A percentile compares a stretch with the other conserved stretches of the same genome.
phyloP scores from a whole-genome alignment of 2,329 filamentous ascomycete genomes.

The Apiospora pterosperma region DNA sequence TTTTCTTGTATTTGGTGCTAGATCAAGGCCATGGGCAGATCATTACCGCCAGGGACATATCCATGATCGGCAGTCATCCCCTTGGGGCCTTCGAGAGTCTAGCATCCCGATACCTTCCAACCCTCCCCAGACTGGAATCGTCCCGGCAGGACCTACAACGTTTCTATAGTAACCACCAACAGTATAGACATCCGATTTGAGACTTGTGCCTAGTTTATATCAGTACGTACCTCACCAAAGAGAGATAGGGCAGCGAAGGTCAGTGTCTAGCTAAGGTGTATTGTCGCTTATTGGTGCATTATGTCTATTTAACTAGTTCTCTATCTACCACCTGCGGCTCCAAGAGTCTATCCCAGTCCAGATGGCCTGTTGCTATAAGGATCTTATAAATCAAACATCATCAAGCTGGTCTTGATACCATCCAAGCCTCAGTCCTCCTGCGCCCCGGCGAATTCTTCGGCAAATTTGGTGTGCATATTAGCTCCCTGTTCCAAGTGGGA shows the following conservation, averaged over 20 bases:
- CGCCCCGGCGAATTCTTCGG: neutral
- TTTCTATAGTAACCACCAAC: too few species aligned
- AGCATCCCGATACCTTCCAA: too few species aligned
- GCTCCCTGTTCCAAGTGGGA: slow-evolving; percentile 24
- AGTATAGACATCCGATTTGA: too few species aligned
- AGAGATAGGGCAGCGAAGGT: neutral
- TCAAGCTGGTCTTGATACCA: neutral
- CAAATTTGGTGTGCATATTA: slow-evolving; percentile 27
- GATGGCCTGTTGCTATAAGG: neutral
- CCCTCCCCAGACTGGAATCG: too few species aligned
- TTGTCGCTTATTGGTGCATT: neutral
- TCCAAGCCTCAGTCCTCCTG: neutral
- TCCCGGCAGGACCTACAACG: too few species aligned
- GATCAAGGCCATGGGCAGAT: too few species aligned
- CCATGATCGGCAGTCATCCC: too few species aligned
- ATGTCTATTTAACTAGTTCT: neutral
- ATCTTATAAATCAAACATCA: too few species aligned
- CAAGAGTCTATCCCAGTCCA: neutral
- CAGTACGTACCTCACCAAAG: neutral
- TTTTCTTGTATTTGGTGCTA: too few species aligned
- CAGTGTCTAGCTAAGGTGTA: neutral
- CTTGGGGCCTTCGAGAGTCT: too few species aligned
- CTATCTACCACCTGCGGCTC: neutral
- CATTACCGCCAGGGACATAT: too few species aligned
- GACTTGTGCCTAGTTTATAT: neutral